phyloP scores from a whole-genome alignment of 2,329 filamentous ascomycete genomes.

The Parastagonospora nodorum region DNA sequence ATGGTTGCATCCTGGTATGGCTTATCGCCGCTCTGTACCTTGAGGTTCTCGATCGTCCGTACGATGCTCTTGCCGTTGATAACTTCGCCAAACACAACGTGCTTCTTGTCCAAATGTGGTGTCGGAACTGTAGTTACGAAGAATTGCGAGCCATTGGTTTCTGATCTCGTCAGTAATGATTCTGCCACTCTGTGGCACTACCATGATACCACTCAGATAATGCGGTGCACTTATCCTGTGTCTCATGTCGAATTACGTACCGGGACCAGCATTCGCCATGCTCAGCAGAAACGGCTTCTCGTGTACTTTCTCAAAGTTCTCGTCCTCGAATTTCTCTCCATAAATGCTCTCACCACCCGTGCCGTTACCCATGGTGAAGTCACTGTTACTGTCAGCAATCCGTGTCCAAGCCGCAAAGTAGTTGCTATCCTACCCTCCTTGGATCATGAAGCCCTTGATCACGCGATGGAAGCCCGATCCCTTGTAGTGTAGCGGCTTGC shows the following conservation, averaged over 20 bases:
- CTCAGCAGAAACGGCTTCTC: conserved; percentile 90
- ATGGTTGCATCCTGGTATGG: conserved; percentile 69
- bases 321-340: conserved; percentile 94
- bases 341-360: conserved; percentile 98
- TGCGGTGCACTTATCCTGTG: no score
- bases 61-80: conserved; percentile 90
- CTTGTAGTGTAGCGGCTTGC: conserved; percentile 91
- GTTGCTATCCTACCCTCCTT: conserved; percentile 69
- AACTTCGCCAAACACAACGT: conserved; percentile 96
- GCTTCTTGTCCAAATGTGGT: conserved; percentile 92
- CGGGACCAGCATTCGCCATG: conserved; percentile 97
- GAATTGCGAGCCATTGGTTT: conserved; percentile 97
- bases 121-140: conserved; percentile 97
- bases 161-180: conserved; percentile 47
- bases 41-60: conserved; percentile 84
- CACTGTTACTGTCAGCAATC: conserved; percentile 44
- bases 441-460: conserved; percentile 99
- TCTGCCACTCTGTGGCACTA: neutral
- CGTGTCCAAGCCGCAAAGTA: neutral
- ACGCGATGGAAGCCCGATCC: conserved; percentile 91
- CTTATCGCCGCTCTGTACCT: conserved; percentile 77
- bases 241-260: conserved; percentile 53
- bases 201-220: no score
- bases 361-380: conserved; percentile 93
- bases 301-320: conserved; percentile 93